These are phyloP conservation scores for Oenanthe sinensis DNA, from an alignment of 129 eudicot genomes.

Conservation along the genomic window DNA sequence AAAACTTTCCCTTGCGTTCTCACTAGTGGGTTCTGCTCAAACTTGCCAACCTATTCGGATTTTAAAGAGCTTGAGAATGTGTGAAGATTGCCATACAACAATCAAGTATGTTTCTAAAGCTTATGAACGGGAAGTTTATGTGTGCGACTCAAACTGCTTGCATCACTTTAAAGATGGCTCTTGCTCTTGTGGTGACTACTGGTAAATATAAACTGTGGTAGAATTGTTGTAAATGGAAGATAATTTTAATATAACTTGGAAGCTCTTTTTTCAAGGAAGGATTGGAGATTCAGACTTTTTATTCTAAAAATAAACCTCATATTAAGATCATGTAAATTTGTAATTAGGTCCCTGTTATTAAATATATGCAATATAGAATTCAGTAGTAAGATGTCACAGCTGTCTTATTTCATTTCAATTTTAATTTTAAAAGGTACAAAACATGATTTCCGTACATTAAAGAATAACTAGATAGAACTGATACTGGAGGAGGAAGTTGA, in stretches of 20 bases:
- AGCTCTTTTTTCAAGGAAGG: not conserved
- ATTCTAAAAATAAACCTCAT: not conserved
- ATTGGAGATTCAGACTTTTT: not conserved
- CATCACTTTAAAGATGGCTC: slow-evolving; percentile 48
- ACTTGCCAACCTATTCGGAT: slow-evolving; percentile 24
- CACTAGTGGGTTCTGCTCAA: slow-evolving; percentile 23
- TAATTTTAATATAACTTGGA: not conserved
- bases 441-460: not conserved
- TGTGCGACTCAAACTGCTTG: slow-evolving; percentile 37
- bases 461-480: not conserved
- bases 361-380: too few species aligned
- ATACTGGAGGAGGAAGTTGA: not conserved
- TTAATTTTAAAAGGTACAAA: not conserved
- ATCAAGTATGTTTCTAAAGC: slow-evolving; percentile 34
- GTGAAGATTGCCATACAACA: slow-evolving; percentile 39
- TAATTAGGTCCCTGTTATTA: too few species aligned
- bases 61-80: slow-evolving; percentile 47
- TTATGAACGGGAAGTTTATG: slow-evolving; percentile 33
- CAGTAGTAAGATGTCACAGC: not conserved
- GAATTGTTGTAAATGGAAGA: not conserved
- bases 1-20: slow-evolving; percentile 46
- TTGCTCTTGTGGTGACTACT: slow-evolving; percentile 58
- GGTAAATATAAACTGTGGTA: slow-evolving; percentile 30
- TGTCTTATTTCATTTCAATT: not conserved
- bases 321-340: not conserved